Base-by-base conservation (phyloP, 2,329 filamentous ascomycete genomes). In the Didymosphaeria variabile region DNA sequence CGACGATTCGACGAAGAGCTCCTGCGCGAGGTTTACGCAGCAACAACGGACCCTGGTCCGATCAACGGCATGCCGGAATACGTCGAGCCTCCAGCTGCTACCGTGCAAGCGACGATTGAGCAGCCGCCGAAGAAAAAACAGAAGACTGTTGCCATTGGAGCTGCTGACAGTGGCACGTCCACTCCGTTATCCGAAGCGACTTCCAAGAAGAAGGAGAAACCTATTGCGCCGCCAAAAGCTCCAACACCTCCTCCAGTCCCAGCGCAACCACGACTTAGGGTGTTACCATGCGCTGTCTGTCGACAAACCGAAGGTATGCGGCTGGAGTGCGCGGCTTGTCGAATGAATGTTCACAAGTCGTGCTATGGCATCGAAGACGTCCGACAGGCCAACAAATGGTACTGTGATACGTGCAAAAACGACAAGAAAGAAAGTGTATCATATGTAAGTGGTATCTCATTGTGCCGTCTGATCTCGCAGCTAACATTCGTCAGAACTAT, bases 381-480 rank as follows among this genome's bases (percentile, higher is more conserved):
- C 59, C 87, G 91, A 45, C 85, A 88, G 34, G 86, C 85, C 47
- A 70, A 70, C 59, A 97, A 97, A 79, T 99, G 95, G 95, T 87
- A 90, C 44, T 99, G 95, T 78, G 95, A 98, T 79, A 97, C 94
- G 87, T 99, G 95, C 79, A 85, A 89, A 40, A 99, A 99, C 73
- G 95, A 99, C 75, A 93, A 93, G 76, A 94, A 90, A 71, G 93
- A 94, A 5, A 89, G 92, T 67, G 90, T 97, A 47, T 97, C 95
- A n/a, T 94, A 96, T 60, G 90, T 91, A 84, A 77, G 88, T 83
- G 32, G 26, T 32, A 17, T 26, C 42, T 10, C 15, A 46, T 31
- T 19, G 5, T 36, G 21, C 26, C 12, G 1, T 3, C 19, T 57
- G 23, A 47, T 23, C 40, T 51, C 44, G 50, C 42, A 55, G 53